Base-by-base conservation (phyloP, 306 rosid species). In the Quercus alba region DNA sequence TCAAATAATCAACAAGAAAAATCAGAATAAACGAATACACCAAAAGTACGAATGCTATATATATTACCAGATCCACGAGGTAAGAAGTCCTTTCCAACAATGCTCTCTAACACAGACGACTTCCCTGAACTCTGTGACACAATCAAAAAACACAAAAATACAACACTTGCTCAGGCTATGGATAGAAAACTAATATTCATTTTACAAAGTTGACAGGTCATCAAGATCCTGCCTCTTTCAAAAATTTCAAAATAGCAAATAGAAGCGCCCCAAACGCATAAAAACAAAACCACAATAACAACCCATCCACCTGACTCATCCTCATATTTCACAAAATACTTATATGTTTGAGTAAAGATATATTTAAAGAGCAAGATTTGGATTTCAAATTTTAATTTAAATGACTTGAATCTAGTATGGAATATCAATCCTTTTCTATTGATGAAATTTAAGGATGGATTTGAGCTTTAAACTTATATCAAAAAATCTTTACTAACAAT, bases 51-150 rank as follows among this genome's bases (percentile, higher is more conserved):
- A 76, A 31, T 62, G 62, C 66, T 31, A 26, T 26, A 73, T 26
- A 73, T 19, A 35, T 74, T 90, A 94, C 98, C 98, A 68, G 98
- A 94, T 72, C 98, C 98, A 41, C 98, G 97, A 21, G 98, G 98
- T 78, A 94, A 88, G 89, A 94, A 94, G 78, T 94, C 98, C 93
- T 94, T 94, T 78, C 97, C 97, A 25, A 94, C 98, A 73, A 94
- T 68, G 74, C 98, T 94, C 85, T 94, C 98, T 70, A 94, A 73
- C 11, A 94, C 98, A 0, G 98, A 94, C 66, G 98, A 94, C 82
- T 94, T 94, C 19, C 98, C 98, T 5, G 98, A 94, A 44, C 97
- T 94, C 98, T 94, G 89, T 64, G 59, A 23, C 19, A 57, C 80
- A 82, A 84, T 67, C 77, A 33, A 74, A 51, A 63, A 57, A 74